Base-by-base conservation (phyloP, 2,329 filamentous ascomycete genomes). In the Triangularia verruculosa region DNA sequence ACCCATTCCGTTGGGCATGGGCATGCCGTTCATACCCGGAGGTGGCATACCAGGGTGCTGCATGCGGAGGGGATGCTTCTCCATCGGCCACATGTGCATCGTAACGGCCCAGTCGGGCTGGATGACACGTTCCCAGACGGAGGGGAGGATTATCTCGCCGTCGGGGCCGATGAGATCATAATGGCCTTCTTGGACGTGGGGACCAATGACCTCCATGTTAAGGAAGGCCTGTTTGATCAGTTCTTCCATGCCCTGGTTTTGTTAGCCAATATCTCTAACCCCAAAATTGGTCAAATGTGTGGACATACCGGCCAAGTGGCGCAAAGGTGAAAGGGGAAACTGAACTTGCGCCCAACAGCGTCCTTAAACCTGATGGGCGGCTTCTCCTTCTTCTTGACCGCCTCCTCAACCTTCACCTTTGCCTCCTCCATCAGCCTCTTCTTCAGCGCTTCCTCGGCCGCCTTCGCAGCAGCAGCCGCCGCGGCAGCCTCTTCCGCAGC, bases 361-460 rank as follows among this genome's bases (percentile, higher is more conserved):
- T 97, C 93, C 77, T 96, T 96, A 79, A 96, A 96, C 69, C 89
- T 89, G 74, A 97, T 91, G 2, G 91, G 91, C 52, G 87, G 82
- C 75, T 92, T 90, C 47, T 88, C 84, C 65, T 83, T 83, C 68
- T 80, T 80, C 67, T 76, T 77, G 13, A 72, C 73, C 1, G 76
- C 78, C 66, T 81, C 80, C 43, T 79, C 75, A 8, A 77, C 75
- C 70, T 81, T 81, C 30, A 71, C 69, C 71, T 81, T 80, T 17
- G 78, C 77, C 59, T 82, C 81, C 39, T 80, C 79, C 39, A 82
- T 70, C 20, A 81, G 69, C 67, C 78, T 80, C 56, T 81, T 80
- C 67, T 80, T 82, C n/a, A 83, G 79, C 5, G 82, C 81, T 58
- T 86, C 83, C 60, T 86, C 80, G 0, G 83, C 82, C 68, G 84